Conservation (phyloP, 164 flowering plant genomes). For the Stephania yunnanensis region DNA sequence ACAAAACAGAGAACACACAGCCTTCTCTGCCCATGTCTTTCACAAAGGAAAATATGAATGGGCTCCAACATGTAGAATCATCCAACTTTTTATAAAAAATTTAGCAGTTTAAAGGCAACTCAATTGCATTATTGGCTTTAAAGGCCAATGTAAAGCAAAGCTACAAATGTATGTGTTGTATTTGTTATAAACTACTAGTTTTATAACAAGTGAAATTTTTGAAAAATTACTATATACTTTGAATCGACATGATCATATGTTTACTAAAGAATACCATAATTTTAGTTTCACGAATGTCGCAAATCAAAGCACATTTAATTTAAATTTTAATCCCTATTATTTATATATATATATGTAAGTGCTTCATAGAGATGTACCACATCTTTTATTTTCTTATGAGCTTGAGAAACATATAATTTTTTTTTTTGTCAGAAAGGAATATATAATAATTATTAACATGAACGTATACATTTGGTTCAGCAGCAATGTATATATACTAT, state of each 20-base stretch:
- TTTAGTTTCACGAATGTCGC: not conserved
- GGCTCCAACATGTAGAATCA: not conserved
- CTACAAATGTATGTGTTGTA: not conserved
- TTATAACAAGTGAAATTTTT: not conserved
- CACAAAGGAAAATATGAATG: not conserved
- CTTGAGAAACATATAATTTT: too few species aligned
- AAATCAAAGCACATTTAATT: too few species aligned
- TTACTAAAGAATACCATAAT: not conserved
- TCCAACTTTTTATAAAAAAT: not conserved
- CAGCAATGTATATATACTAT: too few species aligned
- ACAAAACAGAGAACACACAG: not conserved
- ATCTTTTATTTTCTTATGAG: too few species aligned
- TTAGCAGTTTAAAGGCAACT: not conserved
- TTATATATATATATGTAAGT: too few species aligned
- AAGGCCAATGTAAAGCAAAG: not conserved
- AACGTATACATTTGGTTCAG: too few species aligned
- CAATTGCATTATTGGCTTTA: constrained; percentile 1
- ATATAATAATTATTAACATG: too few species aligned
- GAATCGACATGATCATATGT: not conserved
- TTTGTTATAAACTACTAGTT: not conserved
- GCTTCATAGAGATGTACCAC: too few species aligned
- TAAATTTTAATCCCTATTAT: too few species aligned
- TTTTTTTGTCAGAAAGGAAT: too few species aligned
- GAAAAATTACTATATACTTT: not conserved
- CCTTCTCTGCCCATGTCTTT: not conserved